Conservation (phyloP, 1,139 yeast genomes). For the Saccharomyces pastorianus region DNA sequence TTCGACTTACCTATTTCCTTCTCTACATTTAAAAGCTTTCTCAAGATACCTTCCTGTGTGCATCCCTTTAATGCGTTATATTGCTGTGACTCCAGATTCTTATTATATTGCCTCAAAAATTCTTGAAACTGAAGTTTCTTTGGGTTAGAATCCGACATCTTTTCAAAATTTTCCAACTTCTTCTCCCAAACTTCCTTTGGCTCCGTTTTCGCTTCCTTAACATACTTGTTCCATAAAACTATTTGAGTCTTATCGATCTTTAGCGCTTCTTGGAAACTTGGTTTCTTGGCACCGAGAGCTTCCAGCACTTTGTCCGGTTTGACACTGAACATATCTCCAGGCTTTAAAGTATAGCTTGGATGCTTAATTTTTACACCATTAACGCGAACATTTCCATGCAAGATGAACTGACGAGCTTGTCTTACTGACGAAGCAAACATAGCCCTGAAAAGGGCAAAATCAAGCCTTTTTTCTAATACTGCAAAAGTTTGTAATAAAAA, state of each 20-base stretch:
- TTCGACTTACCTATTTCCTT: conserved; percentile 12
- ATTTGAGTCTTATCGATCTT: conserved; percentile 66
- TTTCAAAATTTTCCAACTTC: conserved; percentile 26
- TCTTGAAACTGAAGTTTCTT: conserved; percentile 21
- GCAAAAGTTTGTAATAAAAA: conserved; percentile 84
- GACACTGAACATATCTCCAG: conserved; percentile 85
- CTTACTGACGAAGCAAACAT: conserved; percentile 90
- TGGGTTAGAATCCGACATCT: conserved; percentile 21
- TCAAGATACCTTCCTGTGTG: conserved; percentile 25
- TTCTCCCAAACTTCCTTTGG: conserved; percentile 55
- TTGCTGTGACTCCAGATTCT: conserved; percentile 21
- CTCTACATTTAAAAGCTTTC: conserved; percentile 24
- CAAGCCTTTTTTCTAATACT: conserved; percentile 78
- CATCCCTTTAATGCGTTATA: conserved; percentile 22
- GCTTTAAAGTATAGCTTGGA: conserved; percentile 68
- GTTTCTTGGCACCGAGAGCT: conserved; percentile 81
- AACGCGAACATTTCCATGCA: conserved; percentile 76
- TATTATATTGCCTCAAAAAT: conserved; percentile 20
- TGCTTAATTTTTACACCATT: conserved; percentile 72
- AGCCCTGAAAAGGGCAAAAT: conserved; percentile 81
- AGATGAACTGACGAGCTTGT: conserved; percentile 85
- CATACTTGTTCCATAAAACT: conserved; percentile 65
- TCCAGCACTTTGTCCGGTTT: conserved; percentile 77
- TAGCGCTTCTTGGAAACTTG: conserved; percentile 59
- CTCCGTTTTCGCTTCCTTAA: conserved; percentile 43